Evolutionary conservation across 768 basidiomycete genomes (phyloP), one percentile per base, ranked within the genome.

Genomic region (Cystofilobasidium ferigula): DNA sequence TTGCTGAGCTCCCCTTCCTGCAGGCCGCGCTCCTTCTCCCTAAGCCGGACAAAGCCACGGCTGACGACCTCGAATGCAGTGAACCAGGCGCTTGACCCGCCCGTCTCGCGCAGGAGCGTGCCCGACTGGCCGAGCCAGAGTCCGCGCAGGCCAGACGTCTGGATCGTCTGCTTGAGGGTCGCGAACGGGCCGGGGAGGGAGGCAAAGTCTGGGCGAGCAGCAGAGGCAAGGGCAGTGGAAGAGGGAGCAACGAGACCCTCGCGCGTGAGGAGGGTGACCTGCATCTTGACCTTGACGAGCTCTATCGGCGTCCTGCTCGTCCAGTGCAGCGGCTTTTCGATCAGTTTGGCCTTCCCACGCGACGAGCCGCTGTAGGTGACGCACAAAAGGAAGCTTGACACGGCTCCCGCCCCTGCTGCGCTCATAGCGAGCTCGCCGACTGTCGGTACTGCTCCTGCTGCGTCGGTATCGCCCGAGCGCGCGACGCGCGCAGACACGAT

Each of bases 91-190:
- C 86, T 84, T 6, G 84, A 83, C 6, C 94, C 93, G 13, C 92
- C 93, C 0, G 88, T 89, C 74, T 98, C 94, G 26, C 94, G 87
- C 35, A 98, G 82, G 69, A 97, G 79, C 0, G 92, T 97, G 8
- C 90, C 94, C 0, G 86, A 89, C 71, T 98, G 94, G 2, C 94
- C 94, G 8, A 94, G 82, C 94, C 94, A 98, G n/a, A 98, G 83
- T 7, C 93, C 93, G 18, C 83, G 81, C 4, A 92, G 18, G 40
- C 94, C 94, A 20, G 83, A 79, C 0, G 80, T 77, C 45, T 82
- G 82, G 16, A 95, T 71, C 56, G 86, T 82, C 28, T 82, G 79
- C 10, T 77, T 77, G 61, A 90, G 77, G 63, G 95, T 82, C 2
- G 82, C 77, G 53, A 88, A 75, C 0, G 89, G 87, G 0, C 94